Conservation (phyloP, 2,329 filamentous ascomycete genomes). For the Drechslerella coelobrocha region DNA sequence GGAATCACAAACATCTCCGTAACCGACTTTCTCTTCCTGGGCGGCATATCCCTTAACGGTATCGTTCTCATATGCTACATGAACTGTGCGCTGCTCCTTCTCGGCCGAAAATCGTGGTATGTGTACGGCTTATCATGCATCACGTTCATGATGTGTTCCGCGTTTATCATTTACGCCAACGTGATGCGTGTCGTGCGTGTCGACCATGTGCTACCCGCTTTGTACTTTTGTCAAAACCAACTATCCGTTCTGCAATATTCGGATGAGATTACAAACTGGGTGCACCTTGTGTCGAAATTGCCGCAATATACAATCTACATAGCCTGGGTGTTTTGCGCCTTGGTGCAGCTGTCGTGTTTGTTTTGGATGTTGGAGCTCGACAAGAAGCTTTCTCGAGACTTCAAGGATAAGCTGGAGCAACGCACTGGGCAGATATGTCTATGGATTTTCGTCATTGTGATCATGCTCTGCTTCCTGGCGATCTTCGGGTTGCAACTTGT, state of each 20-base stretch:
- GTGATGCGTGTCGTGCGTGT: slow-evolving; percentile 20
- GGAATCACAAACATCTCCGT: slow-evolving; percentile 31
- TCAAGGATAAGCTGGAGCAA: slow-evolving; percentile 10
- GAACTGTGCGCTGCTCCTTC: slow-evolving; percentile 35
- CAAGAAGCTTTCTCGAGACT: slow-evolving; percentile 15
- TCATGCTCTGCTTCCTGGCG: slow-evolving; percentile 33
- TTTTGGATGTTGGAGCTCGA: slow-evolving; percentile 47
- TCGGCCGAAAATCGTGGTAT: slow-evolving; percentile 49
- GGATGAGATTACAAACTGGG: slow-evolving; percentile 30
- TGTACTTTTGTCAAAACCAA: slow-evolving; percentile 26
- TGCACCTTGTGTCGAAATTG: slow-evolving; percentile 25
- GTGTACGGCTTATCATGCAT: slow-evolving; percentile 40
- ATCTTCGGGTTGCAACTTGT: slow-evolving; percentile 41
- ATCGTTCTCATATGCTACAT: slow-evolving; percentile 45
- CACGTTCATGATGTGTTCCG: slow-evolving; percentile 40
- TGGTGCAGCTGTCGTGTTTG: slow-evolving; percentile 31
- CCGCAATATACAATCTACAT: slow-evolving; percentile 27
- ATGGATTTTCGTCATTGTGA: slow-evolving; percentile 23
- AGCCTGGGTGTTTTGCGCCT: slow-evolving; percentile 29
- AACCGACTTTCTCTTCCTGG: slow-evolving; percentile 48
- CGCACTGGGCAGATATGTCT: slow-evolving; percentile 15
- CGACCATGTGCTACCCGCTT: slow-evolving; percentile 24
- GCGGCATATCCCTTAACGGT: slow-evolving; percentile 43
- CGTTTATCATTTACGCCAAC: slow-evolving; percentile 39
- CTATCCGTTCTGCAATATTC: slow-evolving; percentile 7